Conservation (phyloP, 2,329 filamentous ascomycete species). For the Xylariales sp. region DNA sequence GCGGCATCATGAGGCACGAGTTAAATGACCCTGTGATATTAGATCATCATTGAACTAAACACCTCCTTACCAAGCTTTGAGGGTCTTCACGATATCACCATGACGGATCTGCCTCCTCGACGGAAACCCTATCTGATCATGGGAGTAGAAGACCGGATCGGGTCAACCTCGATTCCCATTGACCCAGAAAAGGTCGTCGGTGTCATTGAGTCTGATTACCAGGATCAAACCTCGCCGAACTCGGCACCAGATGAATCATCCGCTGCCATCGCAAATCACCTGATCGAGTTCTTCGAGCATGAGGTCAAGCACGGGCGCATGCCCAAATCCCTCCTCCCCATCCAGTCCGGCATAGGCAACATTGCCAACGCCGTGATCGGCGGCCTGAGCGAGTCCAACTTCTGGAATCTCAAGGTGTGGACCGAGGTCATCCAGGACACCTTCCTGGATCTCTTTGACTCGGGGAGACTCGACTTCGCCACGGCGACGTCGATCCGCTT, state of each 20-base stretch:
- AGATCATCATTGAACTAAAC: slow-evolving; percentile 89
- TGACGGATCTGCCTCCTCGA: slow-evolving; percentile 76
- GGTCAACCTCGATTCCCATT: slow-evolving; percentile 74
- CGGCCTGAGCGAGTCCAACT: slow-evolving; percentile 74
- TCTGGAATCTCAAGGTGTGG: slow-evolving; percentile 86
- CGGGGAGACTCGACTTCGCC: slow-evolving; percentile 80
- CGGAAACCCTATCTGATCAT: slow-evolving; percentile 85
- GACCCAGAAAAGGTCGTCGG: slow-evolving; percentile 82
- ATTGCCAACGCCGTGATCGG: slow-evolving; percentile 90
- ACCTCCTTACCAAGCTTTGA: slow-evolving; percentile 80
- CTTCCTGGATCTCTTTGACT: slow-evolving; percentile 90
- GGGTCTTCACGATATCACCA: slow-evolving; percentile 85
- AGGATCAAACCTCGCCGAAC: slow-evolving; percentile 70
- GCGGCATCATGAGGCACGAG: neutral
- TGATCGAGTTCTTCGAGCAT: slow-evolving; percentile 81
- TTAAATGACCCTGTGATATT: neutral
- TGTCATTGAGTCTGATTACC: slow-evolving; percentile 79
- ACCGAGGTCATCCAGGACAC: slow-evolving; percentile 91
- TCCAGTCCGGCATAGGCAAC: slow-evolving; percentile 88
- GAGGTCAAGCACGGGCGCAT: slow-evolving; percentile 76
- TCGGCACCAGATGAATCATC: slow-evolving; percentile 69
- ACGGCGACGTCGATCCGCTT: slow-evolving; percentile 88
- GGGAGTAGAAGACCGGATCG: slow-evolving; percentile 80
- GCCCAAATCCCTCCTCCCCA: slow-evolving; percentile 69
- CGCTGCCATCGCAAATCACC: slow-evolving; percentile 66